Evolutionary conservation across 139 green algal species (phyloP).

Genomic region (Eudorina sp.): DNA sequence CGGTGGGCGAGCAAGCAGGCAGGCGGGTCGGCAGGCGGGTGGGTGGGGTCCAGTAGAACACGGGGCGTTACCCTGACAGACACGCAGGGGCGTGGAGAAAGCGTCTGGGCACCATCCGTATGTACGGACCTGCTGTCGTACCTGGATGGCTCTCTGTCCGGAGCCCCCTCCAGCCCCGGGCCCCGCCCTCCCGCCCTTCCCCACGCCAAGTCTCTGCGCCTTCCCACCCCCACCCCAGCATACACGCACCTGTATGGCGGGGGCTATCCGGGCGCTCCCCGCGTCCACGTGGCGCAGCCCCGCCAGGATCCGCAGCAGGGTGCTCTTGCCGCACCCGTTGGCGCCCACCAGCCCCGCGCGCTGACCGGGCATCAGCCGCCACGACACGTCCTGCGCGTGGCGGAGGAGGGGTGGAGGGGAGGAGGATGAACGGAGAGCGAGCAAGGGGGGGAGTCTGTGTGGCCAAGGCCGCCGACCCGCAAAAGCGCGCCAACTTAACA

Average conservation of each 20-base stretch:
- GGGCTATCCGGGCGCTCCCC: neutral
- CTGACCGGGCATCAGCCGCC: conserved; percentile 70
- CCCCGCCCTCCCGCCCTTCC: neutral
- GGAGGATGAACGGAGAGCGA: neutral
- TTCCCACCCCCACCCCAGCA: neutral
- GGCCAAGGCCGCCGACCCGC: too few species aligned
- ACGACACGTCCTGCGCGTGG: conserved; percentile 56
- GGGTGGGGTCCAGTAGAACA: too few species aligned
- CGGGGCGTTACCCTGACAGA: too few species aligned
- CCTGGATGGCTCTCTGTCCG: too few species aligned
- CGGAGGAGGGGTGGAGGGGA: too few species aligned
- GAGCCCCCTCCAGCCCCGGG: too few species aligned
- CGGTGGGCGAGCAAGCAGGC: too few species aligned
- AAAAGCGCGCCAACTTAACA: too few species aligned
- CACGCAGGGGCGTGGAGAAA: too few species aligned
- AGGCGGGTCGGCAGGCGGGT: too few species aligned
- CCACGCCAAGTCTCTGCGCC: neutral
- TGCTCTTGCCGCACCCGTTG: conserved; percentile 79
- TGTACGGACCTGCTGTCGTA: too few species aligned
- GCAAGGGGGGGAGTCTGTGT: neutral
- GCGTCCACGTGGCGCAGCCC: conserved; percentile 15
- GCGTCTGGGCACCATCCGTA: too few species aligned
- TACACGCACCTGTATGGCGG: conserved; percentile 11
- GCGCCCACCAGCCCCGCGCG: conserved; percentile 71
- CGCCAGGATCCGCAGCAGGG: conserved; percentile 68